These are phyloP conservation scores for Clathrospora elynae DNA, from an alignment of 2,329 filamentous ascomycete genomes.

Conservation along the genomic window DNA sequence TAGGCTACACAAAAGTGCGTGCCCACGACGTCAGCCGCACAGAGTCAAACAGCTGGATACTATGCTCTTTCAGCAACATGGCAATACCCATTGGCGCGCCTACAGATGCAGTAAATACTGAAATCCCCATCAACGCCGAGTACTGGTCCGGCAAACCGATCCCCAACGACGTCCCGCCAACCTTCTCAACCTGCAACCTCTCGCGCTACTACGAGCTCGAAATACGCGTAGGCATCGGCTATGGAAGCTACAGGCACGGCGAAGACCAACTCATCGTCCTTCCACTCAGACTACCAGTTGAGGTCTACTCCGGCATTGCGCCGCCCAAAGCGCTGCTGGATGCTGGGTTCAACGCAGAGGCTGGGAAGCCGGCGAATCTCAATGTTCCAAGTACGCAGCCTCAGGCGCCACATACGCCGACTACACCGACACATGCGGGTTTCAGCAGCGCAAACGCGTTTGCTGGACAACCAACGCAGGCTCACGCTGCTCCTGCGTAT, in stretches of 20 bases:
- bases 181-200: slow-evolving; percentile 88
- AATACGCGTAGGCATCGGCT: slow-evolving; percentile 76
- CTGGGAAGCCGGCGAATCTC: slow-evolving; percentile 17
- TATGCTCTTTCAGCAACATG: slow-evolving; percentile 74
- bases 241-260: slow-evolving; percentile 63
- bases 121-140: slow-evolving; percentile 70
- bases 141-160: slow-evolving; percentile 75
- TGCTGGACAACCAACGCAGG: slow-evolving; percentile 26
- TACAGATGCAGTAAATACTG: slow-evolving; percentile 64
- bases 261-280: slow-evolving; percentile 77
- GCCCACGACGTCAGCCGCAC: slow-evolving; percentile 74
- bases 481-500: slow-evolving; percentile 50
- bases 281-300: slow-evolving; percentile 76
- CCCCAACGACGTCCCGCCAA: slow-evolving; percentile 85
- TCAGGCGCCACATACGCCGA: slow-evolving; percentile 33
- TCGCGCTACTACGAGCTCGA: slow-evolving; percentile 82
- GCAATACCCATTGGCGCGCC: slow-evolving; percentile 68
- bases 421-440: slow-evolving; percentile 29
- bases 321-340: slow-evolving; percentile 78
- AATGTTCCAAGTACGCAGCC: slow-evolving; percentile 22
- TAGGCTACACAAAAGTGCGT: slow-evolving; percentile 78
- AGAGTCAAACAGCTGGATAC: slow-evolving; percentile 75
- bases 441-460: slow-evolving; percentile 25
- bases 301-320: slow-evolving; percentile 85
- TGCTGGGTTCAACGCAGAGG: slow-evolving; percentile 56